Conservation (phyloP, 1,284 basidiomycete genomes). For the Phylloboletellus chloephorus region DNA sequence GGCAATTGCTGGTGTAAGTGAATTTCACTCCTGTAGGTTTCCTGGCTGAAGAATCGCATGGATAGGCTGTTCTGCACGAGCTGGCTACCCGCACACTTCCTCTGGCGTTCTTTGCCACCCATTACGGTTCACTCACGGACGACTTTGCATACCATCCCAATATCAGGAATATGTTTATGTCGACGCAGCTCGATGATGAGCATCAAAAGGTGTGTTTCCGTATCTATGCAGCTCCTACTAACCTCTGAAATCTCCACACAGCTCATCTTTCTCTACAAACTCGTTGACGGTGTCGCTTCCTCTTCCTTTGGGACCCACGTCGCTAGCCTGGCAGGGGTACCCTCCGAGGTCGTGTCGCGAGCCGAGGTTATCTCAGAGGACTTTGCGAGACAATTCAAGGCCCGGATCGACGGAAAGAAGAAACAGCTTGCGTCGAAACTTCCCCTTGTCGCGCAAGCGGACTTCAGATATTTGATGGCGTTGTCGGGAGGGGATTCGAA, state of each 20-base stretch:
- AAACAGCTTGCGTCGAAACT: slow-evolving; percentile 51
- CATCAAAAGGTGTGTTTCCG: slow-evolving; percentile 63
- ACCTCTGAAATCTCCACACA: slow-evolving; percentile 26
- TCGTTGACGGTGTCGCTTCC: slow-evolving; percentile 82
- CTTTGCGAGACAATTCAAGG: slow-evolving; percentile 83
- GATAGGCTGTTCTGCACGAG: slow-evolving; percentile 84
- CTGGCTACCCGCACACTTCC: slow-evolving; percentile 87
- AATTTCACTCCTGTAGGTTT: neutral
- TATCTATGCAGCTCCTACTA: neutral
- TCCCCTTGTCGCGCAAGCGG: slow-evolving; percentile 77
- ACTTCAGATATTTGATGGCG: slow-evolving; percentile 74
- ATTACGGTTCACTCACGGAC: slow-evolving; percentile 83
- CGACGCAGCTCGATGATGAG: slow-evolving; percentile 85
- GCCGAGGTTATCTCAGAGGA: slow-evolving; percentile 84
- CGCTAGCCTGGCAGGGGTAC: slow-evolving; percentile 81
- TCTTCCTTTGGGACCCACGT: slow-evolving; percentile 94
- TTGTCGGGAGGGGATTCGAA: slow-evolving; percentile 48
- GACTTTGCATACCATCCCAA: slow-evolving; percentile 90
- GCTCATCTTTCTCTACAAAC: slow-evolving; percentile 92
- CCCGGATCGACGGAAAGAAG: slow-evolving; percentile 63
- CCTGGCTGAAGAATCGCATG: slow-evolving; percentile 9
- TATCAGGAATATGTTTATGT: slow-evolving; percentile 92
- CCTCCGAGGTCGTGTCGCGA: slow-evolving; percentile 73
- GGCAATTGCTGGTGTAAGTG: slow-evolving; percentile 82
- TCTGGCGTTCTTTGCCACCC: slow-evolving; percentile 81